These are phyloP conservation scores for Deinandra increscens DNA, from an alignment of 129 eudicot species.

Conservation along the genomic window DNA sequence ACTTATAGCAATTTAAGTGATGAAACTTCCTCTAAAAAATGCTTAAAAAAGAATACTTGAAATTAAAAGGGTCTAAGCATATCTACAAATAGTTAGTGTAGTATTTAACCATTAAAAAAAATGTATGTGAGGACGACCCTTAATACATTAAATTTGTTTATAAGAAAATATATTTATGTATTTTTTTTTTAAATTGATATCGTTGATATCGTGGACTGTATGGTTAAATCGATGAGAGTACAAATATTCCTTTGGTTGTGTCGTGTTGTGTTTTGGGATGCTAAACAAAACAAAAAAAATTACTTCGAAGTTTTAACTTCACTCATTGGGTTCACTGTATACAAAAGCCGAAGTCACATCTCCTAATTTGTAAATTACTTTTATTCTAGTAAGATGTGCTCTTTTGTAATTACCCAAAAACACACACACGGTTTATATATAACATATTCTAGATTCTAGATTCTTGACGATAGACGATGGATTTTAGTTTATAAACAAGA, in stretches of 20 bases:
- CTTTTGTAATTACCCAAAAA: background rate
- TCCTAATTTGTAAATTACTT: conserved; percentile 25
- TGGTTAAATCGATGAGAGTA: conserved; percentile 41
- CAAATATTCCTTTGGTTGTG: conserved; percentile 42
- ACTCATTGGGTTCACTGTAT: conserved; percentile 29
- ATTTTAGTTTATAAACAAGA: too few species aligned
- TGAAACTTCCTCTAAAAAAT: too few species aligned
- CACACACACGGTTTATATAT: too few species aligned
- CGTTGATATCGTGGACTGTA: conserved; percentile 30
- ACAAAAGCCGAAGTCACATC: conserved; percentile 16
- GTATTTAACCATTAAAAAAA: too few species aligned
- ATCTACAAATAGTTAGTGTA: too few species aligned
- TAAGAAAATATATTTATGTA: background rate
- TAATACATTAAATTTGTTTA: background rate
- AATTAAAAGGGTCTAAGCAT: too few species aligned
- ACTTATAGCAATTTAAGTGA: too few species aligned
- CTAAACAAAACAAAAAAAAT: conserved; percentile 1
- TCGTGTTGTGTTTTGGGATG: conserved; percentile 34
- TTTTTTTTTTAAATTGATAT: too few species aligned
- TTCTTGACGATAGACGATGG: too few species aligned
- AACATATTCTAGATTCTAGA: too few species aligned
- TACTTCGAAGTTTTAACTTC: background rate
- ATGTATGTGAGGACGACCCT: too few species aligned
- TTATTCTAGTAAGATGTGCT: conserved; percentile 21
- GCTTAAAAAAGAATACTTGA: too few species aligned